Evolutionary conservation across 371 early-diverging fungal genomes (phyloP).

Genomic region (Syncephalis fuscata): DNA sequence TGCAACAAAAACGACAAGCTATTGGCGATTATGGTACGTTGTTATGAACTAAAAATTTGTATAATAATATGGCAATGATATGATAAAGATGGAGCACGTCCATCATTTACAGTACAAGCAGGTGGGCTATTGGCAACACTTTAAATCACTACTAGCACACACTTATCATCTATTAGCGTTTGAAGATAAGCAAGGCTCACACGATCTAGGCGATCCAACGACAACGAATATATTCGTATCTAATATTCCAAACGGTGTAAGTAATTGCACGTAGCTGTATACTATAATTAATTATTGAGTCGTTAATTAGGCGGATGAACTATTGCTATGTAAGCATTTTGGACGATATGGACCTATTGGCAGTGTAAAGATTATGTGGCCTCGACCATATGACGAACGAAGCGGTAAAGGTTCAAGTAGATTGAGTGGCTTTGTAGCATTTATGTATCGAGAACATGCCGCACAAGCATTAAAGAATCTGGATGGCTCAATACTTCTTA

Average conservation of each 20-base stretch:
- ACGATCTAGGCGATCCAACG: conserved; percentile 54
- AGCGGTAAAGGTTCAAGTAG: conserved; percentile 31
- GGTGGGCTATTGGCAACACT: conserved; percentile 5
- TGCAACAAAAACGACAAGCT: neutral
- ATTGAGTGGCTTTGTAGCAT: conserved; percentile 82
- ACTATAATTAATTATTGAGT: too few relatives aligned
- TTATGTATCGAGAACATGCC: conserved; percentile 68
- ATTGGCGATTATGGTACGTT: neutral
- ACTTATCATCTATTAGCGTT: conserved; percentile 9
- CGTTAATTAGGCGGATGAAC: conserved; percentile 49
- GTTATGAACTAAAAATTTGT: too few relatives aligned
- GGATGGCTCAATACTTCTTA: conserved; percentile 54
- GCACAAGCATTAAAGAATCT: conserved; percentile 46
- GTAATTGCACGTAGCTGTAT: conserved; percentile 5
- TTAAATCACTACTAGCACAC: neutral
- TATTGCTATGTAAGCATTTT: conserved; percentile 54
- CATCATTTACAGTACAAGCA: conserved; percentile 15
- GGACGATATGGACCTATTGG: conserved; percentile 75
- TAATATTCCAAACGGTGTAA: conserved; percentile 44
- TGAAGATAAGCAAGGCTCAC: conserved; percentile 32
- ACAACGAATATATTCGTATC: conserved; percentile 85
- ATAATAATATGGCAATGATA: too few relatives aligned
- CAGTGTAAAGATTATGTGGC: conserved; percentile 93
- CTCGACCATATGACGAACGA: conserved; percentile 68
- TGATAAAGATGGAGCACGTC: neutral